phyloP scores from a whole-genome alignment of 495 filamentous ascomycete genomes.

The Xylaria venustula region DNA sequence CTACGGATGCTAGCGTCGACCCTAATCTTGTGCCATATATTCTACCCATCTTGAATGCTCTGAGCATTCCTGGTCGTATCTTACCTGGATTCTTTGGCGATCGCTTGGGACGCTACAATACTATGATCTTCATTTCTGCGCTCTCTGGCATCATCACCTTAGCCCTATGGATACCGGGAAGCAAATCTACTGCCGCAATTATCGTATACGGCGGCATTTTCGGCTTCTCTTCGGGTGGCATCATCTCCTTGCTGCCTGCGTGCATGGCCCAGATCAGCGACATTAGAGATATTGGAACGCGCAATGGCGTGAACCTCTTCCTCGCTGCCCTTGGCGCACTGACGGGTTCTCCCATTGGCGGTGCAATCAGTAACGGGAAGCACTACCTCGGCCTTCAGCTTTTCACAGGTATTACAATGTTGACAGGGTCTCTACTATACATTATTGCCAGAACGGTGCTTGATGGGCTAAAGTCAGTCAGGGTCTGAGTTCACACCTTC shows the following conservation, averaged over 20 bases:
- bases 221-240: conserved; percentile 68
- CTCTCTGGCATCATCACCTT: conserved; percentile 62
- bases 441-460: neutral
- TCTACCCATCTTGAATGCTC: conserved; percentile 60
- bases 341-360: conserved; percentile 67
- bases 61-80: conserved; percentile 64
- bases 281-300: conserved; percentile 64
- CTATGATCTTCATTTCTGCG: conserved; percentile 59
- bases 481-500: neutral
- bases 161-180: conserved; percentile 61
- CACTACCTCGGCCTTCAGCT: conserved; percentile 58
- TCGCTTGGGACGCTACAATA: conserved; percentile 66
- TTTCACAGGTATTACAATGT: conserved; percentile 34
- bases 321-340: conserved; percentile 61
- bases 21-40: conserved; percentile 55
- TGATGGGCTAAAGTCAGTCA: neutral
- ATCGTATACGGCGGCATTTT: conserved; percentile 64
- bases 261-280: conserved; percentile 67
- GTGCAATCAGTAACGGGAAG: conserved; percentile 56
- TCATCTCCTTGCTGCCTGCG: conserved; percentile 56
- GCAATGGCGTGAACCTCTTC: conserved; percentile 65
- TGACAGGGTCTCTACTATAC: neutral
- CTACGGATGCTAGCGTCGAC: conserved; percentile 58
- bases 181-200: conserved; percentile 52
- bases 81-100: conserved; percentile 66